Conservation (phyloP, 768 basidiomycete genomes). For the Pholiota microspora region DNA sequence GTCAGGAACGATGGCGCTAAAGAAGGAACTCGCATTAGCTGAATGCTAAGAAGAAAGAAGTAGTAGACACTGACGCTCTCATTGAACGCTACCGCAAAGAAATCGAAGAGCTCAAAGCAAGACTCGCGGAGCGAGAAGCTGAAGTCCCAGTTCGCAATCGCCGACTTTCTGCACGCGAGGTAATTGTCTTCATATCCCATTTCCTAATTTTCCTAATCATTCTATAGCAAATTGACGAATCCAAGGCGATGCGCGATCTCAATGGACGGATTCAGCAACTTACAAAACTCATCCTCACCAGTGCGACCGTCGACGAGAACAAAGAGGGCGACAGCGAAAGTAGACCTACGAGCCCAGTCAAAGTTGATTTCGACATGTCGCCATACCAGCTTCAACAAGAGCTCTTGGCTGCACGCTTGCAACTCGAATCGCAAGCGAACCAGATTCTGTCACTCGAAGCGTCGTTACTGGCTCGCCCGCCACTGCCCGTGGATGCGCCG, state of each 20-base stretch:
- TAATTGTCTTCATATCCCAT: slow-evolving; percentile 17
- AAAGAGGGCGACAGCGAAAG: slow-evolving; percentile 72
- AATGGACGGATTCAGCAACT: slow-evolving; percentile 78
- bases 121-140: slow-evolving; percentile 68
- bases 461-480: slow-evolving; percentile 69
- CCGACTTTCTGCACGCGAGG: slow-evolving; percentile 52
- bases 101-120: slow-evolving; percentile 83
- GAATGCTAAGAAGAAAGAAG: slow-evolving; percentile 88
- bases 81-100: slow-evolving; percentile 94
- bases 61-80: slow-evolving; percentile 90
- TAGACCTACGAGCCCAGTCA: slow-evolving; percentile 78
- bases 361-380: slow-evolving; percentile 88
- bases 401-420: slow-evolving; percentile 71
- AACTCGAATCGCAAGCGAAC: slow-evolving; percentile 76
- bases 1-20: background rate
- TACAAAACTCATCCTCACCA: slow-evolving; percentile 83
- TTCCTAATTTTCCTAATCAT: background rate
- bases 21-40: slow-evolving; percentile 37
- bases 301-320: slow-evolving; percentile 72
- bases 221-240: slow-evolving; percentile 76
- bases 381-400: slow-evolving; percentile 93
- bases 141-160: slow-evolving; percentile 52
- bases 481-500: slow-evolving; percentile 60
- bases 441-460: slow-evolving; percentile 86
- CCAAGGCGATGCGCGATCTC: slow-evolving; percentile 80